A percentile compares a stretch with the other conserved stretches of the same genome.
phyloP scores from a whole-genome alignment of 2,329 filamentous ascomycete species.

The Trichocomaceae sp. region DNA sequence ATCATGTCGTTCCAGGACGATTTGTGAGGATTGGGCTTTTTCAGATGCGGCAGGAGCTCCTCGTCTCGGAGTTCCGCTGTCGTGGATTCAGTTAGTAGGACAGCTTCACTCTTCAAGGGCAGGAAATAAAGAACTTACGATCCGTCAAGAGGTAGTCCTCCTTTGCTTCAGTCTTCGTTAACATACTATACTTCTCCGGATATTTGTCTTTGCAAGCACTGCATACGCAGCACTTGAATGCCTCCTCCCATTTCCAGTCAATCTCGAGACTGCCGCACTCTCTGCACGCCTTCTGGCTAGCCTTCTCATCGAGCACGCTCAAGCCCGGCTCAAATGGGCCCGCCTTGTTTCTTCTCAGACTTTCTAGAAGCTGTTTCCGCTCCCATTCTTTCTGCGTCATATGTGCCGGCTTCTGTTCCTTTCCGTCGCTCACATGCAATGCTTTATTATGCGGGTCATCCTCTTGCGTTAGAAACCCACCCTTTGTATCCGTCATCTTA shows the following conservation, averaged over 20 bases:
- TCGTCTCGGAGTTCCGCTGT: constrained; percentile 82
- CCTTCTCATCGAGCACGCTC: constrained; percentile 61
- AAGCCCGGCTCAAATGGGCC: constrained; percentile 86
- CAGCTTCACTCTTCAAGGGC: background rate
- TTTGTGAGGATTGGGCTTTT: constrained; percentile 90
- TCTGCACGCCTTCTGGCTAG: constrained; percentile 64
- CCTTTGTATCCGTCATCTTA: constrained; percentile 96
- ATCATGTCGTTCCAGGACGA: constrained; percentile 98
- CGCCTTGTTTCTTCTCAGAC: constrained; percentile 63
- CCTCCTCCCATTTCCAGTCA: constrained; percentile 90
- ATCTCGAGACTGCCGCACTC: constrained; percentile 83
- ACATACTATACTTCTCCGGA: constrained; percentile 86
- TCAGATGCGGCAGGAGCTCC: constrained; percentile 78
- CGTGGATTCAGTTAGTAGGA: background rate
- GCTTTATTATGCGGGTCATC: constrained; percentile 88
- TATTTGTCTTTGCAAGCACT: constrained; percentile 77
- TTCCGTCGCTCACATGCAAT: constrained; percentile 51
- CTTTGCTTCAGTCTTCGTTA: constrained; percentile 94
- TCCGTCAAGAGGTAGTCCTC: constrained; percentile 96
- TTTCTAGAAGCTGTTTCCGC: constrained; percentile 65
- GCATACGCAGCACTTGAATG: constrained; percentile 71
- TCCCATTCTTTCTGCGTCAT: constrained; percentile 95
- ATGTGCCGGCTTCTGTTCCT: constrained; percentile 67
- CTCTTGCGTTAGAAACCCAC: constrained; percentile 82
- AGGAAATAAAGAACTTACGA: constrained; percentile 47